Evolutionary conservation across 768 basidiomycete species (phyloP).

Genomic region (Termitomyces sp.): DNA sequence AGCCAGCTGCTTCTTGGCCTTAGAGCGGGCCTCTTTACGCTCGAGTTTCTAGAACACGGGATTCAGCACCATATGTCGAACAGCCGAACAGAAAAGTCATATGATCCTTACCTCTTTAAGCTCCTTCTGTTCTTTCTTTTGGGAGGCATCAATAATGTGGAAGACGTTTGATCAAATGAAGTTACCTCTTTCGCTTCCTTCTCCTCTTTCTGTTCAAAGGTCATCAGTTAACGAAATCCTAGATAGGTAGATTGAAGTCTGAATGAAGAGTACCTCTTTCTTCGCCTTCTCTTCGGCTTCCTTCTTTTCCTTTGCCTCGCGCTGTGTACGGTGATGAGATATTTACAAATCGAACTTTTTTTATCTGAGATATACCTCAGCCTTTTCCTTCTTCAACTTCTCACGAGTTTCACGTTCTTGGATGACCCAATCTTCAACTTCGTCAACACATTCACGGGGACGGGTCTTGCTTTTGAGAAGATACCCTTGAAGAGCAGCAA

Average conservation of each 20-base stretch:
- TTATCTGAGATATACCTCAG: slow-evolving; percentile 32
- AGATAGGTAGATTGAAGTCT: background rate
- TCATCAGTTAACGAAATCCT: background rate
- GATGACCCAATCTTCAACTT: slow-evolving; percentile 71
- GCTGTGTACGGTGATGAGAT: slow-evolving; percentile 36
- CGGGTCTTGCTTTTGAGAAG: slow-evolving; percentile 86
- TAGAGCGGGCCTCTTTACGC: slow-evolving; percentile 48
- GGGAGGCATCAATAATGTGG: slow-evolving; percentile 4
- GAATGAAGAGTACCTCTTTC: slow-evolving; percentile 32
- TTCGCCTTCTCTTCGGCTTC: slow-evolving; percentile 64
- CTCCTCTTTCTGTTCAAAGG: slow-evolving; percentile 29
- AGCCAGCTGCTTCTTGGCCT: slow-evolving; percentile 39
- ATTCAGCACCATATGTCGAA: background rate
- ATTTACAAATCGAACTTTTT: background rate
- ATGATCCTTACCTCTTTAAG: slow-evolving; percentile 48
- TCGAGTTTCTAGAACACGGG: slow-evolving; percentile 42
- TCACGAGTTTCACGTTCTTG: slow-evolving; percentile 81
- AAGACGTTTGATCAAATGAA: background rate
- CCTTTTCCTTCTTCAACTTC: slow-evolving; percentile 79
- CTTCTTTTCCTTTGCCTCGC: slow-evolving; percentile 76
- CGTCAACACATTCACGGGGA: slow-evolving; percentile 80
- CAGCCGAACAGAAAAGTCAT: background rate
- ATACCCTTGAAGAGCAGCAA: slow-evolving; percentile 82
- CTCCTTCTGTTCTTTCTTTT: slow-evolving; percentile 49
- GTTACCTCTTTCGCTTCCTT: slow-evolving; percentile 43